Base-by-base conservation (phyloP, 2,329 filamentous ascomycete genomes). In the Lachnellula occidentalis region DNA sequence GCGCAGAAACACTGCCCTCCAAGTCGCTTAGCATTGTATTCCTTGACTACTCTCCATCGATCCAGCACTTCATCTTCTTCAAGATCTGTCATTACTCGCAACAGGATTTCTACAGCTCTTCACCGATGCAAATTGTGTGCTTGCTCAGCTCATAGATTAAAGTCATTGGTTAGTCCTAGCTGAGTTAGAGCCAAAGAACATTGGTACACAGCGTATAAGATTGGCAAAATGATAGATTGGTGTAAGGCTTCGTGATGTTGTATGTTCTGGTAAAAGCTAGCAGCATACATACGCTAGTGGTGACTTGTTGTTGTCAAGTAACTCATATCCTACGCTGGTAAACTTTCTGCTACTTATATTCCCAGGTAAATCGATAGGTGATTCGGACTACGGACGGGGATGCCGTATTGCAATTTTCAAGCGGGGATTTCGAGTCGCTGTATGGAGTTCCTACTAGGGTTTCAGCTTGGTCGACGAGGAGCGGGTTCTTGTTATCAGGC, bases 401-500 rank as follows among this genome's bases (percentile, higher is more conserved):
- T 37, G 21, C 14, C 46, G 21, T 22, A 22, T 36, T 45, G 39
- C 11, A 15, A n/a, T n/a, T n/a, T n/a, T n/a, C n/a, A n/a, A 37
- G 27, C 46, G 47, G 52, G 27, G 41, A 24, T 21, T 46, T 54
- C 47, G 46, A 21, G 52, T 50, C 52, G 52, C 41, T 54, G 52
- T 46, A 54, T 50, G 52, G 52, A 54, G 52, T 54, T 54, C 52
- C 47, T 27, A 24, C 31, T 42, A 42, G 52, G 50, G 47, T 54
- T 50, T 54, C 2, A 54, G 47, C 52, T 50, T 47, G 42, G 52
- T 47, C 52, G 47, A 50, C 47, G 52, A 41, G 47, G 42, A 50
- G 34, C 15, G 46, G 41, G 47, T n/a, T 37, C 12, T 48, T 24
- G 45, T 27, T 45, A 22, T 48, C 27, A 45, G 37, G 21, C 19